Conservation (phyloP, 306 rosid species). For the Boehmeria nivea region DNA sequence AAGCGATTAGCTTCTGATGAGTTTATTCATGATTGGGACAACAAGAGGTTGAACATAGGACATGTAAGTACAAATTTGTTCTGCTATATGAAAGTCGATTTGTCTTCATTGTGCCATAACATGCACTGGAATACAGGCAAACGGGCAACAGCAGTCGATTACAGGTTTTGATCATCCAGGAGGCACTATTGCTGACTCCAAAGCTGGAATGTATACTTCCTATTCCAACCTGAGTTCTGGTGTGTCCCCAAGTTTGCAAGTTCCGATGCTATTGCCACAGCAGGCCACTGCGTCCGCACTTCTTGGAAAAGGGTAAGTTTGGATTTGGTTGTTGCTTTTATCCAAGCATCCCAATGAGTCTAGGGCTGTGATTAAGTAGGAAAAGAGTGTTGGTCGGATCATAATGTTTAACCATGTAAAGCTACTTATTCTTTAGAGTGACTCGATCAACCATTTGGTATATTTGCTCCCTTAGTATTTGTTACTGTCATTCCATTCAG, state of each 20-base stretch:
- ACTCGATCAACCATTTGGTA: neutral
- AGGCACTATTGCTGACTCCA: slow-evolving; percentile 48
- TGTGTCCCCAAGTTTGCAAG: slow-evolving; percentile 45
- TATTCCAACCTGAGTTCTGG: too few species aligned
- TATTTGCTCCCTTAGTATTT: too few species aligned
- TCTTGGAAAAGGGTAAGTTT: slow-evolving; percentile 80
- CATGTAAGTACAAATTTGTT: slow-evolving; percentile 42
- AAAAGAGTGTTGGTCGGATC: neutral
- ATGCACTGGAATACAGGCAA: slow-evolving; percentile 46
- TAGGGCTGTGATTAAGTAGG: neutral
- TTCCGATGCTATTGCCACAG: slow-evolving; percentile 45
- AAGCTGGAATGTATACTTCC: slow-evolving; percentile 38
- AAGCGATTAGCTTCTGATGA: slow-evolving; percentile 92
- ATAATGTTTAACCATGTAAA: neutral
- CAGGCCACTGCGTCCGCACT: slow-evolving; percentile 53
- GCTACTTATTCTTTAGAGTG: neutral
- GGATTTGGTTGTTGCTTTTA: slow-evolving; percentile 16
- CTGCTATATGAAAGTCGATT: slow-evolving; percentile 8
- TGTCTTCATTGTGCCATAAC: slow-evolving; percentile 4
- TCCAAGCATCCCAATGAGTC: neutral
- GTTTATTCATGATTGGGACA: slow-evolving; percentile 75
- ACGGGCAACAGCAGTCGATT: slow-evolving; percentile 41
- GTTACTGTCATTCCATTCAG: neutral
- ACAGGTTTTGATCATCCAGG: slow-evolving; percentile 44
- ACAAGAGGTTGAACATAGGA: slow-evolving; percentile 82